Percentiles rank a stretch among this genome's conserved stretches.
Evolutionary conservation across 352 stramenopile genomes (phyloP).

Genomic region (Pythium pectinolyticum): DNA sequence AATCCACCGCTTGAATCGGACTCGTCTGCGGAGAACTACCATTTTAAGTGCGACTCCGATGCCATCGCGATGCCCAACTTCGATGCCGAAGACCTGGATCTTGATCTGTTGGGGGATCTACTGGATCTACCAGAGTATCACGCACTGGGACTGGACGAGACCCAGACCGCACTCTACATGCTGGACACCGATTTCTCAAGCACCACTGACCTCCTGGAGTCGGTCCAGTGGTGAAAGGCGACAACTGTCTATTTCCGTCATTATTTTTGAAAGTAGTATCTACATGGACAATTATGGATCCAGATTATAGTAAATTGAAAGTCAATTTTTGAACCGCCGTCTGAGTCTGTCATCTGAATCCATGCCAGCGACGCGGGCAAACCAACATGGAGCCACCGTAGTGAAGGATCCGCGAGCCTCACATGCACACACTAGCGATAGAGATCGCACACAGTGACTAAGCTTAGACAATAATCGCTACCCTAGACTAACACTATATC

Average conservation of each 20-base stretch:
- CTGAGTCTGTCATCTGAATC: slow-evolving; percentile 1
- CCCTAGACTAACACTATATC: too few relatives aligned
- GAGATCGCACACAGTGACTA: too few relatives aligned
- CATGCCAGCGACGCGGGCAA: not conserved
- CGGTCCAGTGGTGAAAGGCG: slow-evolving; percentile 4
- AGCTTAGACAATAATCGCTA: too few relatives aligned
- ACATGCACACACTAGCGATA: too few relatives aligned
- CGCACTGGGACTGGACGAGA: not conserved
- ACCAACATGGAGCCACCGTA: slow-evolving; percentile 6
- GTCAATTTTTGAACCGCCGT: slow-evolving; percentile 14
- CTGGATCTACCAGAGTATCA: slow-evolving; percentile 5
- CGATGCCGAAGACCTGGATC: slow-evolving; percentile 16
- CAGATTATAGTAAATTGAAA: not conserved
- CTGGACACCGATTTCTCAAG: slow-evolving; percentile 4
- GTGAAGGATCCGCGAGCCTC: too few relatives aligned
- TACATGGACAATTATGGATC: slow-evolving; percentile 1
- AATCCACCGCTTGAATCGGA: not conserved
- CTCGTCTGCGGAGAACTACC: not conserved
- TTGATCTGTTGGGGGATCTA: slow-evolving; percentile 15
- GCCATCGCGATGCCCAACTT: slow-evolving; percentile 3
- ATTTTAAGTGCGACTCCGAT: not conserved
- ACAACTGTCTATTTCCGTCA: not conserved
- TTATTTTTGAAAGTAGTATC: not conserved
- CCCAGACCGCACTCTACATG: not conserved
- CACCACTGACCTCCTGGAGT: not conserved